Evolutionary conservation across 345 rosid genomes (phyloP).

Genomic region (Dipteronia dyeriana): DNA sequence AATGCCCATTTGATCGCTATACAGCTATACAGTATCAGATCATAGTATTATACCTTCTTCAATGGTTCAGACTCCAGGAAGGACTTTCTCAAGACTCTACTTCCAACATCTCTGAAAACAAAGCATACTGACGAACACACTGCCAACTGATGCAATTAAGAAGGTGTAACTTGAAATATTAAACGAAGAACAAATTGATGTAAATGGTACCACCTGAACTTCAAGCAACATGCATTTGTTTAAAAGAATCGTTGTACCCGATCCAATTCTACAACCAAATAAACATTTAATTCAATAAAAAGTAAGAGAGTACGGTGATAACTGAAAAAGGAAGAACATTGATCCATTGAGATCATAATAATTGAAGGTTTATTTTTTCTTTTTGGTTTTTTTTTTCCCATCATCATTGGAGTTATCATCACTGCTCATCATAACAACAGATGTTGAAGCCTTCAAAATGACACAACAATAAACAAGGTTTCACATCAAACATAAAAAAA

Average conservation of each 20-base stretch:
- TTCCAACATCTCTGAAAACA: slow-evolving; percentile 61
- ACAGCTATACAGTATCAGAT: not conserved
- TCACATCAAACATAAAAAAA: not conserved
- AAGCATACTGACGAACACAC: slow-evolving; percentile 48
- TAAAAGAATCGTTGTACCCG: slow-evolving; percentile 50
- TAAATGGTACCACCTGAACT: slow-evolving; percentile 53
- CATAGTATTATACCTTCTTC: slow-evolving; percentile 55
- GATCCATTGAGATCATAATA: not conserved
- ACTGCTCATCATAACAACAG: not conserved
- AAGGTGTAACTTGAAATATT: slow-evolving; percentile 1
- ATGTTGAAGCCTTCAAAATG: not conserved
- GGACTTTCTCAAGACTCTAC: slow-evolving; percentile 56
- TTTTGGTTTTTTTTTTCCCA: not conserved
- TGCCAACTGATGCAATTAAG: slow-evolving; percentile 29
- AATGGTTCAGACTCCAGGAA: slow-evolving; percentile 57
- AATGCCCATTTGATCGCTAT: not conserved
- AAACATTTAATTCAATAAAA: slow-evolving; percentile 23
- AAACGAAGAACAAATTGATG: slow-evolving; percentile 16
- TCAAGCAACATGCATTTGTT: slow-evolving; percentile 60
- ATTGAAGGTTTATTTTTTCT: not conserved
- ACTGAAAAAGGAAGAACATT: not conserved
- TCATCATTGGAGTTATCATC: not conserved
- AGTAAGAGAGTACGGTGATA: not conserved
- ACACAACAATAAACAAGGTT: not conserved
- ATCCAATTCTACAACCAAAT: slow-evolving; percentile 45